These are phyloP conservation scores for Bifiguratus adelaidae DNA, from an alignment of 192 early-diverging fungal species.

Conservation along the genomic window DNA sequence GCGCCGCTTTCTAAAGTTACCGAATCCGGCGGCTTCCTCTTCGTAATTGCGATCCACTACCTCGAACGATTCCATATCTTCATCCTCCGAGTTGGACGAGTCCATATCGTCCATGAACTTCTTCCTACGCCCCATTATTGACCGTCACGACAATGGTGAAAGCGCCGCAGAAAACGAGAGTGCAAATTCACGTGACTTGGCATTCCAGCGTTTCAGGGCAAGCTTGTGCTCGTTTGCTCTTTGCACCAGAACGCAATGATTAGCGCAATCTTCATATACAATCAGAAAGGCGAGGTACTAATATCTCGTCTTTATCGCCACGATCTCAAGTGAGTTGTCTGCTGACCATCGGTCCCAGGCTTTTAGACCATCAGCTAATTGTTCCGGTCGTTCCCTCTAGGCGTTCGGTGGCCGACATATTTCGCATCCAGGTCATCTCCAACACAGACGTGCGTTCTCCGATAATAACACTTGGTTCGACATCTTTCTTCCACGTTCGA, in stretches of 20 bases:
- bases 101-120: constrained; percentile 21
- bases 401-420: constrained; percentile 90
- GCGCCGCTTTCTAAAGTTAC: constrained; percentile 19
- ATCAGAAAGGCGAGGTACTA: constrained; percentile 97
- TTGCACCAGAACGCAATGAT: constrained; percentile 67
- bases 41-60: constrained; percentile 35
- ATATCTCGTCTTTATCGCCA: constrained; percentile 92
- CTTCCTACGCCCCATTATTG: constrained; percentile 20
- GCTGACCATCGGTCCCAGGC: background rate
- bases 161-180: no score
- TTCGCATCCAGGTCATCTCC: constrained; percentile 94
- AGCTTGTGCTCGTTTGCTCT: no score
- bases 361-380: background rate
- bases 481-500: constrained; percentile 91
- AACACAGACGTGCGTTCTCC: constrained; percentile 79
- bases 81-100: constrained; percentile 16
- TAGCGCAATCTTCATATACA: constrained; percentile 93
- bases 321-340: constrained; percentile 73
- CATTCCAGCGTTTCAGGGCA: no score
- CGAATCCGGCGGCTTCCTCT: constrained; percentile 41
- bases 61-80: constrained; percentile 16
- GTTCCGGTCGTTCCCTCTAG: constrained; percentile 20
- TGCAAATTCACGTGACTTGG: no score
- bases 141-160: no score
- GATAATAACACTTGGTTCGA: constrained; percentile 82